Evolutionary conservation across 78 protist genomes (phyloP).

Genomic region (Dictyostelium brefeldianum): DNA sequence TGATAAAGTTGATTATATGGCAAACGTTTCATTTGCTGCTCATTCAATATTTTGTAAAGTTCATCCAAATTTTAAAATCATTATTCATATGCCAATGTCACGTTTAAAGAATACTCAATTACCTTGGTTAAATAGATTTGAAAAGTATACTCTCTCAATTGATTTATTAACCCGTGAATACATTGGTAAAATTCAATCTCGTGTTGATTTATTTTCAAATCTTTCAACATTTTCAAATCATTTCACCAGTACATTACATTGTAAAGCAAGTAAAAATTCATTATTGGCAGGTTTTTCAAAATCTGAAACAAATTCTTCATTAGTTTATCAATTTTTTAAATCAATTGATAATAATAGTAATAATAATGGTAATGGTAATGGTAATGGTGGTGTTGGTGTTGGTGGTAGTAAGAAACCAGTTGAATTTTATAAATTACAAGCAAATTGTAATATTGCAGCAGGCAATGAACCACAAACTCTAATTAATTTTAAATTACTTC

Average conservation of each 20-base stretch:
- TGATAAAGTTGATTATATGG: slow-evolving; percentile 9
- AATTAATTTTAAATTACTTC: slow-evolving; percentile 50
- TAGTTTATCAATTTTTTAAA: slow-evolving; percentile 22
- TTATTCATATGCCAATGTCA: slow-evolving; percentile 59
- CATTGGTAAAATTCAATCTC: slow-evolving; percentile 56
- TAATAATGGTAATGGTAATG: not conserved
- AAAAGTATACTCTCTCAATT: slow-evolving; percentile 56
- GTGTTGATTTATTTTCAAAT: not conserved
- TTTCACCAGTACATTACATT: slow-evolving; percentile 43
- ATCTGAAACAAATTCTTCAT: slow-evolving; percentile 44
- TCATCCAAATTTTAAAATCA: slow-evolving; percentile 69
- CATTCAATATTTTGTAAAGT: slow-evolving; percentile 34
- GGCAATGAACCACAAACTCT: not conserved
- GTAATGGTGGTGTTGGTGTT: not conserved
- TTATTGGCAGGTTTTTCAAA: slow-evolving; percentile 39
- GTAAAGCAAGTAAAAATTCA: not conserved
- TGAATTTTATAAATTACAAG: not conserved
- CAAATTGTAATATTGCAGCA: not conserved
- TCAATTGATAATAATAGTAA: not conserved
- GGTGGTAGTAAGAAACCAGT: not conserved
- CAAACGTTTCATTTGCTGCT: slow-evolving; percentile 49
- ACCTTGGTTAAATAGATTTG: slow-evolving; percentile 80
- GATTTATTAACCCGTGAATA: not conserved
- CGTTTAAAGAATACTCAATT: slow-evolving; percentile 38
- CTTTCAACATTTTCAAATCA: slow-evolving; percentile 1